Percentiles rank a stretch among this genome's conserved stretches.
Evolutionary conservation across 371 early-diverging fungal species (phyloP).

Genomic region (Mucor irregularis): DNA sequence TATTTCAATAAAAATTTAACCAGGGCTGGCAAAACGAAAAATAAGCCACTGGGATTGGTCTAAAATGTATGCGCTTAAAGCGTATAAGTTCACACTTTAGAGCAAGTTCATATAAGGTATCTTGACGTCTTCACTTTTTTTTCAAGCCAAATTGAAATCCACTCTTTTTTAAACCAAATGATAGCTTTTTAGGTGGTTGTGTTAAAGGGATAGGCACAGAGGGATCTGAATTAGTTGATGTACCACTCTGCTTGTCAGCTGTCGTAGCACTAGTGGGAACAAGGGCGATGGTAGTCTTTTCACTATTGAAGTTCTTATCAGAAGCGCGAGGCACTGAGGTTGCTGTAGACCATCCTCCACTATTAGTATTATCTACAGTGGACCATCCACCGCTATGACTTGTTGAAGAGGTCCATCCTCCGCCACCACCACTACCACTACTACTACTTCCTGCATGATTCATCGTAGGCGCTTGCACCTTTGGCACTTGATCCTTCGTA

Average conservation of each 20-base stretch:
- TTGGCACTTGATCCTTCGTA: not conserved
- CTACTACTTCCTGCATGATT: not conserved
- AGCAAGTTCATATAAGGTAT: too few species aligned
- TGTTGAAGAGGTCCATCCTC: not conserved
- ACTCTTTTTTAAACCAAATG: constrained; percentile 36
- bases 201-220: not conserved
- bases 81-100: too few species aligned
- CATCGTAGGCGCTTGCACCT: not conserved
- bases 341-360: not conserved
- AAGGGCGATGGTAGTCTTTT: too few species aligned
- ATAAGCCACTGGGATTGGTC: constrained; percentile 1
- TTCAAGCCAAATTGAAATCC: constrained; percentile 41
- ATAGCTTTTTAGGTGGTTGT: constrained; percentile 15
- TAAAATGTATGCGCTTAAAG: too few species aligned
- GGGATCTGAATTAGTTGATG: not conserved
- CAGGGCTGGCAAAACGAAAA: not conserved
- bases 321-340: not conserved
- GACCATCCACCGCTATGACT: not conserved
- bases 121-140: constrained; percentile 33
- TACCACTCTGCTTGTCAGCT: not conserved
- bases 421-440: not conserved
- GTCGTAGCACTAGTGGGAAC: too few species aligned
- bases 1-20: constrained; percentile 1
- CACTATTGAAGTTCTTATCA: too few species aligned
- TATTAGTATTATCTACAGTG: not conserved